Base-by-base conservation (phyloP, 352 stramenopile genomes). In the Phytopythium delawarense region DNA sequence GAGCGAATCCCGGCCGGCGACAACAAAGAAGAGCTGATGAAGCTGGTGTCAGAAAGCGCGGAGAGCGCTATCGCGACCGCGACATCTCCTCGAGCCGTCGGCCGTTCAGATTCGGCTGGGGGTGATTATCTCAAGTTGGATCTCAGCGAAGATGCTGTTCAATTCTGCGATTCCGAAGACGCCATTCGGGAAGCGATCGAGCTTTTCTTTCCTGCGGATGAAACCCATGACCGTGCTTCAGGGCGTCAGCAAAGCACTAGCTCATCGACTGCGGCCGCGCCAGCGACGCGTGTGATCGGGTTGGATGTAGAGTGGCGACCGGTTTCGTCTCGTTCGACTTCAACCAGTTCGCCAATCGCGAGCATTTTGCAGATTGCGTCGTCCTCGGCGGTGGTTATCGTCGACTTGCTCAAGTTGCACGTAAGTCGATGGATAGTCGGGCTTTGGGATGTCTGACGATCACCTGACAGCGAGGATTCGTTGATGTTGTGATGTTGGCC, bases 271-370 rank as follows among this genome's bases (percentile, higher is more conserved):
- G 7, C 25, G 23, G 7, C 25, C 15, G 15, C 48, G 16, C n/a
- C 48, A 30, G 1, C 20, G 15, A 21, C 12, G 2, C 48, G 37
- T 23, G 30, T 86, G 18, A 67, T 89, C 1, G 79, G 81, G 6
- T 65, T 91, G 18, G 81, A 91, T 48, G 81, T 91, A 11, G 81
- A 91, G 56, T 91, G 81, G 81, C 77, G 80, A 12, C 81, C 81
- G 4, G 70, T 74, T 21, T 70, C 57, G 21, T 66, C 59, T 12
- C 67, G 67, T 48, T 71, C 57, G 4, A 64, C 58, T 53, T 50
- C 69, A 16, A 73, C 58, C 2, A 74, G 64, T 1, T 66, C 55
- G 16, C 63, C 75, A 2, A 57, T 88, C 13, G 81, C 81, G 0
- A 91, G 81, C 37, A 84, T 88, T 42, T 57, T 91, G 16, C 81